Evolutionary conservation across 352 stramenopile species (phyloP).

Genomic region (Phytophthora kernoviae): DNA sequence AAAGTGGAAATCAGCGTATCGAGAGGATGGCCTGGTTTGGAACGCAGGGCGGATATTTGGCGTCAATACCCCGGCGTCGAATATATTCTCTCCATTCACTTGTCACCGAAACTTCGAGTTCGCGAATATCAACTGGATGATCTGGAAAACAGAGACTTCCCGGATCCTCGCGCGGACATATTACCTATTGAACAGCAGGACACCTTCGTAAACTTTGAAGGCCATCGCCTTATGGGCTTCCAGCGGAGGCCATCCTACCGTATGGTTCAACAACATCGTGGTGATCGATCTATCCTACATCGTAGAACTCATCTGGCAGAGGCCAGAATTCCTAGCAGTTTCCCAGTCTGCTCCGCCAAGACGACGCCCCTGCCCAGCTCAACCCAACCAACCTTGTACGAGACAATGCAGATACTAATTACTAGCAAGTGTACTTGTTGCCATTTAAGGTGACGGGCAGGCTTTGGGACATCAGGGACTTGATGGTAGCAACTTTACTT

Average conservation of each 20-base stretch:
- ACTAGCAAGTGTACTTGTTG: no score
- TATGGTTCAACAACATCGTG: background rate
- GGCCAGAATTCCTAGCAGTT: no score
- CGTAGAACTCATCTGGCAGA: background rate
- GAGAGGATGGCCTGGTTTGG: background rate
- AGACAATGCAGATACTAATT: no score
- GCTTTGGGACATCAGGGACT: no score
- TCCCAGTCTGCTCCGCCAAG: no score
- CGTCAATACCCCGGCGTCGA: background rate
- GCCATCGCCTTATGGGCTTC: constrained; percentile 4
- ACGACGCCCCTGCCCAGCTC: no score
- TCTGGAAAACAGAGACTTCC: constrained; percentile 1
- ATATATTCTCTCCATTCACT: background rate
- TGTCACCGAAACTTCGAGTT: background rate
- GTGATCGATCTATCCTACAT: background rate
- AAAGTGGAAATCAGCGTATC: constrained; percentile 7
- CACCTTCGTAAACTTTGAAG: constrained; percentile 2
- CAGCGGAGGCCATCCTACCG: background rate
- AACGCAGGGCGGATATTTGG: constrained; percentile 1
- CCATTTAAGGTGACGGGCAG: background rate
- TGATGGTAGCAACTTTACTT: no score
- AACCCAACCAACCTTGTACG: no score
- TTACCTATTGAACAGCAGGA: constrained; percentile 1
- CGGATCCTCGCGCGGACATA: background rate
- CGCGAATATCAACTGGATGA: constrained; percentile 3